Evolutionary conservation across 2,329 filamentous ascomycete species (phyloP).

Genomic region (Raffaelea deltoideospora): DNA sequence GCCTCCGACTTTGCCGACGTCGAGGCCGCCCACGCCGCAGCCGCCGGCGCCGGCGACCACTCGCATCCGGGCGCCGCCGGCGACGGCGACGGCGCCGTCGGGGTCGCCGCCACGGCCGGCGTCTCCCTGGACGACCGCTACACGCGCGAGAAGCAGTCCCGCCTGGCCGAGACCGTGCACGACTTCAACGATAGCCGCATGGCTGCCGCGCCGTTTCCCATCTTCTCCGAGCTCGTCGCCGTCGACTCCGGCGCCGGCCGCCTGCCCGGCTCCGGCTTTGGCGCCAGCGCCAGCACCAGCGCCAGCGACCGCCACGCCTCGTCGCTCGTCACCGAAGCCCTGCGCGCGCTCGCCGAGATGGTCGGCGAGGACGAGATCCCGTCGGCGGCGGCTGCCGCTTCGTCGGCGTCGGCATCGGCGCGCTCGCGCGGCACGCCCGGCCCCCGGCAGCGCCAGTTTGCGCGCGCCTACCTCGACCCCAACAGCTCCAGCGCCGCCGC

Average conservation of each 20-base stretch:
- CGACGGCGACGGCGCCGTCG: slow-evolving; percentile 1
- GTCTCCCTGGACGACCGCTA: slow-evolving; percentile 57
- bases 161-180: slow-evolving; percentile 66
- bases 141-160: slow-evolving; percentile 68
- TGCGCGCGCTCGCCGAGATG: slow-evolving; percentile 66
- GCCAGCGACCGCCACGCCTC: slow-evolving; percentile 56
- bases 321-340: slow-evolving; percentile 66
- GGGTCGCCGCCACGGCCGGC: slow-evolving; percentile 22
- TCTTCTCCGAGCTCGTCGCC: slow-evolving; percentile 61
- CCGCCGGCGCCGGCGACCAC: not conserved
- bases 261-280: not conserved
- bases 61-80: not conserved
- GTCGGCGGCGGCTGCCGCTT: slow-evolving; percentile 18
- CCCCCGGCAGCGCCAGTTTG: slow-evolving; percentile 62
- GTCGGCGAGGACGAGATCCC: slow-evolving; percentile 51
- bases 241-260: slow-evolving; percentile 37
- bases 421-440: slow-evolving; percentile 42
- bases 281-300: slow-evolving; percentile 20
- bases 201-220: slow-evolving; percentile 49
- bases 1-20: slow-evolving; percentile 54
- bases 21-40: slow-evolving; percentile 33
- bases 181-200: slow-evolving; percentile 61
- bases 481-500: slow-evolving; percentile 47
- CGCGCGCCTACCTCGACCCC: slow-evolving; percentile 62
- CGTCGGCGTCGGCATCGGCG: slow-evolving; percentile 18